Evolutionary conservation across 176 grass and related monocot genomes (phyloP).

Genomic region (Carex myosuroides): DNA sequence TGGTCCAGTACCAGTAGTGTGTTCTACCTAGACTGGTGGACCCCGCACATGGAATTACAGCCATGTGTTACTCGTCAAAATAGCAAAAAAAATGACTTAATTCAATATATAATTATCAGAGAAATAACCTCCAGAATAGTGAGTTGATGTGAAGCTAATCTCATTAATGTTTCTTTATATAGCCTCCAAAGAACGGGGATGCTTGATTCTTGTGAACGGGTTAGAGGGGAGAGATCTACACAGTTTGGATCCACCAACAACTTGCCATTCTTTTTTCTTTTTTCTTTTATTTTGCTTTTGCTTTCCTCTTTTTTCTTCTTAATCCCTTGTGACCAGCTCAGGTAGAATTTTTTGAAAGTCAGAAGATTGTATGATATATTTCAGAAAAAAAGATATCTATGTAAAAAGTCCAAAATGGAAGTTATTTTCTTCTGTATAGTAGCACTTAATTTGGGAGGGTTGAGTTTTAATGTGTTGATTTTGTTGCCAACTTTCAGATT

Average conservation of each 20-base stretch:
- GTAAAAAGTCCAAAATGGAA: slow-evolving; percentile 8
- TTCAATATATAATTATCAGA: neutral
- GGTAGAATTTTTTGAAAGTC: slow-evolving; percentile 20
- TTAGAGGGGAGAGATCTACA: slow-evolving; percentile 16
- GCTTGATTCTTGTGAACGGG: slow-evolving; percentile 6
- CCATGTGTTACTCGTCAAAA: neutral
- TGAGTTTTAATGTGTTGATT: slow-evolving; percentile 5
- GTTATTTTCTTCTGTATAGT: slow-evolving; percentile 18
- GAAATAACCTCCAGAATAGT: neutral
- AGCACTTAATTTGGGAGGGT: slow-evolving; percentile 10
- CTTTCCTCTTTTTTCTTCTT: neutral
- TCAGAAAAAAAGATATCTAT: slow-evolving; percentile 6
- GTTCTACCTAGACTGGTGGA: neutral
- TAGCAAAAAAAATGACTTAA: neutral
- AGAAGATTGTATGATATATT: slow-evolving; percentile 22
- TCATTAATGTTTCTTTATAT: neutral
- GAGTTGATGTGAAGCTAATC: neutral
- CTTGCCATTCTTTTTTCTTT: neutral
- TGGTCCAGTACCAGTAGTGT: neutral
- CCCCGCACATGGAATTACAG: neutral
- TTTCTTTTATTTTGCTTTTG: neutral
- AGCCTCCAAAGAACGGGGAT: slow-evolving; percentile 11
- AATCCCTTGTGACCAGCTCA: slow-evolving; percentile 16
- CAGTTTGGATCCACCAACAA: slow-evolving; percentile 21
- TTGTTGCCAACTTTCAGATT: neutral